Percentiles rank a stretch among this genome's conserved stretches.
Evolutionary conservation across 352 stramenopile genomes (phyloP).

Genomic region (Elongisporangium senticosum): DNA sequence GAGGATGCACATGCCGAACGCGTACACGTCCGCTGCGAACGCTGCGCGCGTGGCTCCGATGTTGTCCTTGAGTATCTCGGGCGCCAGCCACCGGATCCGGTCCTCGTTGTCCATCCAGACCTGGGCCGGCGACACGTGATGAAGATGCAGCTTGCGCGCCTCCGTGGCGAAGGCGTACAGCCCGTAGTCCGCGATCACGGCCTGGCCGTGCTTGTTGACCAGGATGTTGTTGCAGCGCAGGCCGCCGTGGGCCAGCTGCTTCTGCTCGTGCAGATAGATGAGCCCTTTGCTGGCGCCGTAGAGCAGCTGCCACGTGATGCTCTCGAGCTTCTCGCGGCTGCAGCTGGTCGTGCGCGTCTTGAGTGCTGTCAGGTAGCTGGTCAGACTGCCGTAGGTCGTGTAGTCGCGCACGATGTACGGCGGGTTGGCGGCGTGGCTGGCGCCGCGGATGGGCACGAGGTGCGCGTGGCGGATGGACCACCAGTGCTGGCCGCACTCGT

Average conservation of each 20-base stretch:
- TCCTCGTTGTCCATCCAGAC: slow-evolving; percentile 36
- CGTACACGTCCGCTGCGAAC: slow-evolving; percentile 58
- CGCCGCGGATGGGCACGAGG: slow-evolving; percentile 52
- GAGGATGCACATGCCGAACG: slow-evolving; percentile 78
- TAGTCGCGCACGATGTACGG: slow-evolving; percentile 62
- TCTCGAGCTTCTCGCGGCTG: slow-evolving; percentile 26
- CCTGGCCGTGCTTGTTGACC: slow-evolving; percentile 60
- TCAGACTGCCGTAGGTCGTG: slow-evolving; percentile 47
- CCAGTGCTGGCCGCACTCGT: slow-evolving; percentile 34
- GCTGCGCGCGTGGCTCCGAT: slow-evolving; percentile 20
- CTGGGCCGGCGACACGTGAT: slow-evolving; percentile 21
- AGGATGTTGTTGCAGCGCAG: slow-evolving; percentile 65
- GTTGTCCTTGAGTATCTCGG: slow-evolving; percentile 46
- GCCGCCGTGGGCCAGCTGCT: slow-evolving; percentile 45
- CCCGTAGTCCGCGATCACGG: slow-evolving; percentile 54
- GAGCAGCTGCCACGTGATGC: slow-evolving; percentile 45
- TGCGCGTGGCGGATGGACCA: slow-evolving; percentile 56
- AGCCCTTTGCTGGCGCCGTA: slow-evolving; percentile 55
- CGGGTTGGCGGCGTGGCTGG: slow-evolving; percentile 34
- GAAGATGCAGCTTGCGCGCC: slow-evolving; percentile 28
- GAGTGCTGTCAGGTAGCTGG: slow-evolving; percentile 39
- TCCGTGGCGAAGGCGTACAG: slow-evolving; percentile 34
- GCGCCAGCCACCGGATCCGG: slow-evolving; percentile 59
- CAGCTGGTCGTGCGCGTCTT: slow-evolving; percentile 29
- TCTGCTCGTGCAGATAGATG: slow-evolving; percentile 56